Percentiles rank a stretch among this genome's conserved stretches.
These are phyloP conservation scores for Fusarium sp. DNA, from an alignment of 2,329 filamentous ascomycete species.

Conservation along the genomic window DNA sequence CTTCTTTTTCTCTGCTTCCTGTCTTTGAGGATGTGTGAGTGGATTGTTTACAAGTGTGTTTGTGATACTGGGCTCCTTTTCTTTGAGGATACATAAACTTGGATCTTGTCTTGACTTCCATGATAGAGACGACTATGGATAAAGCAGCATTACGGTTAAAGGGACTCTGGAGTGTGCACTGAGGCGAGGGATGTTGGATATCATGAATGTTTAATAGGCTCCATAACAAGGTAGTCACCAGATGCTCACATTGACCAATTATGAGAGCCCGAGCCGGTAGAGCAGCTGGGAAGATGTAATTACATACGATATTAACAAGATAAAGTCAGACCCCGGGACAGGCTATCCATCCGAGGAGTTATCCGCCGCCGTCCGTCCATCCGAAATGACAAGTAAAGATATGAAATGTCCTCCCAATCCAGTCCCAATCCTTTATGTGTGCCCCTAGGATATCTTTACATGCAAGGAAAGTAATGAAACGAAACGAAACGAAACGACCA, in stretches of 20 bases:
- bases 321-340: neutral
- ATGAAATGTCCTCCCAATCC: neutral
- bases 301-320: conserved; percentile 7
- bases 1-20: neutral
- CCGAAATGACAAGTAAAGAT: neutral
- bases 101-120: neutral
- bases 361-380: neutral
- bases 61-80: neutral
- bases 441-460: conserved; percentile 19
- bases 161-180: neutral
- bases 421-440: neutral
- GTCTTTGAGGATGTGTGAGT: neutral
- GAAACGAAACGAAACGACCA: neutral
- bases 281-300: neutral
- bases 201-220: neutral
- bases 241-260: neutral
- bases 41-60: neutral
- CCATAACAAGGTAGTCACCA: neutral
- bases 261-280: neutral
- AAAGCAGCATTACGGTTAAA: neutral
- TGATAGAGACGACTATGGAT: neutral
- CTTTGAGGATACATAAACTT: neutral
- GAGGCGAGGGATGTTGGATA: neutral
- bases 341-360: conserved; percentile 5
- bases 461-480: neutral